Conservation (phyloP, 1,139 yeast species). For the Geotrichum bryndzae region DNA sequence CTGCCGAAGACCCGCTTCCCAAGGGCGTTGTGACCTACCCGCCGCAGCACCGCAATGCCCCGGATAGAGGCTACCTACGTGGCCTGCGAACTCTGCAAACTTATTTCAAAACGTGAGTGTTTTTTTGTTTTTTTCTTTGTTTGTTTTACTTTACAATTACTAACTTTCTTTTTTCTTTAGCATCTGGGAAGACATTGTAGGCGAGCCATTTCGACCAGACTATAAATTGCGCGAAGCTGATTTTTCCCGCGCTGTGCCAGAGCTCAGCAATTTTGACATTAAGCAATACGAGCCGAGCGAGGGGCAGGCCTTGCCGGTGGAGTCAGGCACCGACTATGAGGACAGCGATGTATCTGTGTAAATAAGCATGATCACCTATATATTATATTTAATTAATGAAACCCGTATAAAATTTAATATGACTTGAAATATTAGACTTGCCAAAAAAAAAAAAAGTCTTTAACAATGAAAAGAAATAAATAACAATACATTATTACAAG, state of each 20-base stretch:
- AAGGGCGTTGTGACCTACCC: slow-evolving; percentile 50
- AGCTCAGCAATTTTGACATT: slow-evolving; percentile 12
- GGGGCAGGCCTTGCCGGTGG: background rate
- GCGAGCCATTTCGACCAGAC: slow-evolving; percentile 11
- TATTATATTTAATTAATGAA: background rate
- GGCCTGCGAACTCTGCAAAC: slow-evolving; percentile 65
- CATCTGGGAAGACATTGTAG: slow-evolving; percentile 27
- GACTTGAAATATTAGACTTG: too few species aligned
- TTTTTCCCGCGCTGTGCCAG: background rate
- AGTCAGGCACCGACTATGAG: background rate
- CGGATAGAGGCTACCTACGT: slow-evolving; percentile 79
- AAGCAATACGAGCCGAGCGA: slow-evolving; percentile 7
- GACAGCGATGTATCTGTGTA: slow-evolving; percentile 16
- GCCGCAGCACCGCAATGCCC: slow-evolving; percentile 55
- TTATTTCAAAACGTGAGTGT: slow-evolving; percentile 42
- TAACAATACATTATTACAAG: too few species aligned
- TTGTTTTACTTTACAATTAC: slow-evolving; percentile 1
- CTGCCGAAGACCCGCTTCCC: slow-evolving; percentile 49
- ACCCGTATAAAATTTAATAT: background rate
- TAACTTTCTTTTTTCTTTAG: slow-evolving; percentile 3
- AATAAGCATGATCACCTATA: slow-evolving; percentile 1
- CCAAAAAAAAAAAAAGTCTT: too few species aligned
- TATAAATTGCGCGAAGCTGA: background rate
- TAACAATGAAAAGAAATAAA: too few species aligned
- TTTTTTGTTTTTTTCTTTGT: background rate